phyloP scores from a whole-genome alignment of 768 basidiomycete species.

The Pleurotus cornucopiae region DNA sequence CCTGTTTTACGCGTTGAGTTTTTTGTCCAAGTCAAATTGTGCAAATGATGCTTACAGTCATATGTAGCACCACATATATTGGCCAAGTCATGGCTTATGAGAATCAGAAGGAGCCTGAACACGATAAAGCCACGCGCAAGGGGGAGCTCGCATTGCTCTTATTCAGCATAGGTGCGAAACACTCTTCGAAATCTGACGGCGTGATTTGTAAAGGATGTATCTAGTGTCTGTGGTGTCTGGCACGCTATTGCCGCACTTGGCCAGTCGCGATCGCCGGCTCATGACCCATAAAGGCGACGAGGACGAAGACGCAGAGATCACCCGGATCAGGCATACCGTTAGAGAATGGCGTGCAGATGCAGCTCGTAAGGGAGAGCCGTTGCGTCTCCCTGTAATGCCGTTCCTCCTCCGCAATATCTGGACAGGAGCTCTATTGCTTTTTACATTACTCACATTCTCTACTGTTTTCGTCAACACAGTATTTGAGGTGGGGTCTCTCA shows the following conservation, averaged over 20 bases:
- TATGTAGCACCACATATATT: constrained; percentile 79
- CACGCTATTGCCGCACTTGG: constrained; percentile 73
- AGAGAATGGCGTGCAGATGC: constrained; percentile 85
- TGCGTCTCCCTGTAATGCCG: constrained; percentile 83
- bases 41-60: background rate
- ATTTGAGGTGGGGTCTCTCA: constrained; percentile 43
- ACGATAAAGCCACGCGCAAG: constrained; percentile 77
- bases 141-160: constrained; percentile 89
- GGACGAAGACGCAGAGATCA: constrained; percentile 70
- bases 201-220: background rate
- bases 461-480: constrained; percentile 88
- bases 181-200: background rate
- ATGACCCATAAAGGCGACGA: constrained; percentile 69
- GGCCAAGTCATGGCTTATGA: constrained; percentile 92
- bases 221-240: constrained; percentile 85
- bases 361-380: constrained; percentile 63
- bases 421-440: constrained; percentile 82
- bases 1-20: constrained; percentile 79
- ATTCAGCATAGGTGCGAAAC: constrained; percentile 75
- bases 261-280: constrained; percentile 76
- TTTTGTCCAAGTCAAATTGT: background rate
- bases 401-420: constrained; percentile 92
- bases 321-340: constrained; percentile 66
- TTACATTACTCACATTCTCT: constrained; percentile 71
- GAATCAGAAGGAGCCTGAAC: constrained; percentile 65